These are phyloP conservation scores for Dalbergia oliveri DNA, from an alignment of 306 rosid genomes.

Conservation along the genomic window DNA sequence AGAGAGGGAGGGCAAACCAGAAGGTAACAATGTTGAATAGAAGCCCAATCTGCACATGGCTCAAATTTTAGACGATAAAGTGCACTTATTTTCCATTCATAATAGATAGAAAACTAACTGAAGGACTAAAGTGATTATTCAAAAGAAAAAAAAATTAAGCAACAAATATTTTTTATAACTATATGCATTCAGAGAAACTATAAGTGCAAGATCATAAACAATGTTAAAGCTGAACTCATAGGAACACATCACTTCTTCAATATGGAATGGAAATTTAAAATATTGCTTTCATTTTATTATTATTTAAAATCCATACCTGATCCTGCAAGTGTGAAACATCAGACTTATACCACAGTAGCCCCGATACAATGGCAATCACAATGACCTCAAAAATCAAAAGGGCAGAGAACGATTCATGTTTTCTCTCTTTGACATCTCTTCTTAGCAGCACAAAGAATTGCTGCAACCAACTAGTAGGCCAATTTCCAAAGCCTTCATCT, in stretches of 20 bases:
- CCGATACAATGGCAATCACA: slow-evolving; percentile 50
- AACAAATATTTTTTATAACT: too few species aligned
- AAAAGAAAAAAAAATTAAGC: too few species aligned
- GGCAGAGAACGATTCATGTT: slow-evolving; percentile 55
- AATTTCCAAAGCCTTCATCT: slow-evolving; percentile 44
- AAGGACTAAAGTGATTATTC: too few species aligned
- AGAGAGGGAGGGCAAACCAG: slow-evolving; percentile 64
- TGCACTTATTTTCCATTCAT: too few species aligned
- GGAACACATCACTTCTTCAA: too few species aligned
- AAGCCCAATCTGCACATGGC: slow-evolving; percentile 58
- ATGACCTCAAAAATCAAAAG: slow-evolving; percentile 54
- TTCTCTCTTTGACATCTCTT: slow-evolving; percentile 66
- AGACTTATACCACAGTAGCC: slow-evolving; percentile 65
- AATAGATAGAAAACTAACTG: too few species aligned
- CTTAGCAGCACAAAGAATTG: slow-evolving; percentile 59
- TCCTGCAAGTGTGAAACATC: slow-evolving; percentile 60
- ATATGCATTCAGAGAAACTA: too few species aligned
- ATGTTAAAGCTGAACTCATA: too few species aligned
- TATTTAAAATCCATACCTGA: slow-evolving; percentile 47
- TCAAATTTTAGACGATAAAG: too few species aligned
- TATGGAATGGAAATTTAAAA: too few species aligned
- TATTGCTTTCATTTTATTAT: too few species aligned
- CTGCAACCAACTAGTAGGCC: slow-evolving; percentile 69
- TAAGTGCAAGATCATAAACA: too few species aligned
- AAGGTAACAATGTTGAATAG: slow-evolving; percentile 41